A percentile compares a stretch with the other conserved stretches of the same genome.
phyloP scores from a whole-genome alignment of 768 basidiomycete genomes.

The Suillus ampliporus region DNA sequence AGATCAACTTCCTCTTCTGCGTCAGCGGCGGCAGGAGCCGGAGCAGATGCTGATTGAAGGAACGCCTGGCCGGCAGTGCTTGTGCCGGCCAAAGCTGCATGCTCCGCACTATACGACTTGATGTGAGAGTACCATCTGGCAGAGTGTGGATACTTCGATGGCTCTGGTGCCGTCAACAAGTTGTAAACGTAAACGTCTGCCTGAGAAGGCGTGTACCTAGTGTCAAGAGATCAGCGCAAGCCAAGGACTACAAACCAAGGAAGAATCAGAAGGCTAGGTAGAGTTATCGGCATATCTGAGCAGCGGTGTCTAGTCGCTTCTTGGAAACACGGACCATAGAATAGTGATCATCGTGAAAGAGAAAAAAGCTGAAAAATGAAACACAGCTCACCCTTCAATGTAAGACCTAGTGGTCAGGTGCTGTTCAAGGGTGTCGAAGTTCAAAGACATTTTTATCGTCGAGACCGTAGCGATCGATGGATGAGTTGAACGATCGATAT shows the following conservation, averaged over 20 bases:
- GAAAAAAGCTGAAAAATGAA: conserved; percentile 12
- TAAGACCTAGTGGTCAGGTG: conserved; percentile 90
- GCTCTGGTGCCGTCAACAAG: conserved; percentile 70
- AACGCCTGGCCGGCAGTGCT: conserved; percentile 82
- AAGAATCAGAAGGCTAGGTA: conserved; percentile 77
- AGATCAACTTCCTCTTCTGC: conserved; percentile 78
- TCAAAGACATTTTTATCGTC: conserved; percentile 59
- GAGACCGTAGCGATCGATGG: neutral
- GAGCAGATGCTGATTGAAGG: conserved; percentile 53
- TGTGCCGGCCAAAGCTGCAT: conserved; percentile 80
- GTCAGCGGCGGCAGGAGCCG: conserved; percentile 49
- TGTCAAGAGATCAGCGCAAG: conserved; percentile 19
- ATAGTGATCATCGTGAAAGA: conserved; percentile 62
- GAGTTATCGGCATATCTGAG: conserved; percentile 72
- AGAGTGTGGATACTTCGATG: conserved; percentile 70
- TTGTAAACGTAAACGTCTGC: conserved; percentile 94
- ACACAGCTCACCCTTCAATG: conserved; percentile 82
- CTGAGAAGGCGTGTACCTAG: conserved; percentile 89
- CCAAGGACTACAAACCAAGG: conserved; percentile 6
- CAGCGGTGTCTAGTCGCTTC: conserved; percentile 93
- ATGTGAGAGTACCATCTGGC: conserved; percentile 96
- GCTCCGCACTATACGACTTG: conserved; percentile 82
- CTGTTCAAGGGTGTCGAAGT: conserved; percentile 77
- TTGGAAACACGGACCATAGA: conserved; percentile 99
- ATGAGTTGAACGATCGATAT: conserved; percentile 22